A percentile compares a stretch with the other conserved stretches of the same genome.
phyloP scores from a whole-genome alignment of 78 protist species.

The Speleostelium caveatum region DNA sequence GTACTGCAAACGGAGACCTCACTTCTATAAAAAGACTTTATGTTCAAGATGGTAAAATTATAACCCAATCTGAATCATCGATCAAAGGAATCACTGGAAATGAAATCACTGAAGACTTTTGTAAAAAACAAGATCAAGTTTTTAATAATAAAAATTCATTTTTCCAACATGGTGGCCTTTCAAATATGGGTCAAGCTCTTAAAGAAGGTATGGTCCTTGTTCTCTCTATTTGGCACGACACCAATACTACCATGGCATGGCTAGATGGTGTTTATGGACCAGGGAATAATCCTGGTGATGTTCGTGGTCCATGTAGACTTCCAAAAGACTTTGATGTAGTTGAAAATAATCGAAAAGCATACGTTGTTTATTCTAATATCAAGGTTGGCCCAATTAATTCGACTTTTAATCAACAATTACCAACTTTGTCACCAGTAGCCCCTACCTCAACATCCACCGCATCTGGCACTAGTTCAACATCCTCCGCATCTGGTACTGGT shows the following conservation, averaged over 20 bases:
- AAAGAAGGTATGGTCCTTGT: constrained; percentile 78
- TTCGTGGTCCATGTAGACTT: constrained; percentile 79
- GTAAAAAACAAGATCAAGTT: constrained; percentile 5
- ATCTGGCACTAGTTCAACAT: no score
- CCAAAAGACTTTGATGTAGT: no score
- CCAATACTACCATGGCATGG: constrained; percentile 73
- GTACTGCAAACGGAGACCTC: constrained; percentile 62
- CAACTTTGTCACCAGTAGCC: no score
- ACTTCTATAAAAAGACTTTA: constrained; percentile 64
- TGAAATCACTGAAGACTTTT: constrained; percentile 45
- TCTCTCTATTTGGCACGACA: constrained; percentile 81
- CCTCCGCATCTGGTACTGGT: no score
- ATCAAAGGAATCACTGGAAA: background rate
- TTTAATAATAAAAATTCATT: constrained; percentile 43
- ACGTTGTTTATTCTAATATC: no score
- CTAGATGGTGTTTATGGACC: constrained; percentile 32
- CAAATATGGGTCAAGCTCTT: constrained; percentile 44
- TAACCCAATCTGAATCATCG: background rate
- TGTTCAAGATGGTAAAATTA: constrained; percentile 55
- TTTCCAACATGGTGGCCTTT: constrained; percentile 62
- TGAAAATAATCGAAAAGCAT: no score
- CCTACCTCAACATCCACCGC: no score
- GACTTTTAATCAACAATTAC: no score
- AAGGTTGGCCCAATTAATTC: no score
- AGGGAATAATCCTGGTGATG: constrained; percentile 34